Evolutionary conservation across 2,329 filamentous ascomycete species (phyloP), one percentile per base, ranked within the genome.

Genomic region (Talaromyces islandicus): DNA sequence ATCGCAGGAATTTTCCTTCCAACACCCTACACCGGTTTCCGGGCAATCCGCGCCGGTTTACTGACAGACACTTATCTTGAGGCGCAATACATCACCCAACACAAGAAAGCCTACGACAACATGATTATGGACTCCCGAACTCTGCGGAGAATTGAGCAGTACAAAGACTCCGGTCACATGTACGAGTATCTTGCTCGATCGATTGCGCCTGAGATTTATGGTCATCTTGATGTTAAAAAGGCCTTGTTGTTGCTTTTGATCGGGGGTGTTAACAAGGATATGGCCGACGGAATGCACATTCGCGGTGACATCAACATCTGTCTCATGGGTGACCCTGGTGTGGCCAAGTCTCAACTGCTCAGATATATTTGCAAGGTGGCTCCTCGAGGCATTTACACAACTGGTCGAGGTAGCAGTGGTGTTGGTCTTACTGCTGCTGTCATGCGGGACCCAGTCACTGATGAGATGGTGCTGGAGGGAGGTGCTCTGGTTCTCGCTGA

Each of bases 311-410:
- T 99, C 81, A 99, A 99, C 78, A 88, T 99, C 64, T 97, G 94
- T 75, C 80, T 99, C 70, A 99, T 99, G 94, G 94, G 94, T 83
- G 94, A 99, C 71, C 94, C 94, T 73, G 94, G 94, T 91, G 94
- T 99, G 72, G 94, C 94, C 79, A 99, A 99, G 80, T 99, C 94
- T 41, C 94, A 99, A 80, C 80, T 99, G 66, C 84, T 99, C 66
- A 97, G 97, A 78, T 99, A 99, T 75, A 97, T 99, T 72, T 91
- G 92, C 65, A 97, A 99, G 79, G 94, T 99, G 30, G 93, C 94
- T 1, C 94, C 94, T 63, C 90, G 94, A 64, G 92, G 92, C 67
- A 88, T 92, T 56, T 92, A 92, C 75, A 92, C 89, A 2, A 91
- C 88, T 62, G 89, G 89, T 69, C 89, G 91, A 71, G 89, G 89